These are phyloP conservation scores for Aspergillus fumigatiaffinis DNA, from an alignment of 2,329 filamentous ascomycete genomes.

Conservation along the genomic window DNA sequence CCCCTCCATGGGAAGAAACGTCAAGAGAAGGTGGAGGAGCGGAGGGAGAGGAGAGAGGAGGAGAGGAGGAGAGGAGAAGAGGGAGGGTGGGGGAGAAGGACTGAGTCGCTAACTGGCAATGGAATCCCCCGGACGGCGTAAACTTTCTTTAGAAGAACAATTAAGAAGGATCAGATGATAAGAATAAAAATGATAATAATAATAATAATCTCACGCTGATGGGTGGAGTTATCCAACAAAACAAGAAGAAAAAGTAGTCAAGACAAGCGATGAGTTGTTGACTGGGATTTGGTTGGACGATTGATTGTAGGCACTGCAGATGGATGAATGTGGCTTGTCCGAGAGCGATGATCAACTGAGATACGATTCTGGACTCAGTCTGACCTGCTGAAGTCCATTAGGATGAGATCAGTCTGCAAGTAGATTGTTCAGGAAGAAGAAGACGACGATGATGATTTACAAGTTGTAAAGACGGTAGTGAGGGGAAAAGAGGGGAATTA, in stretches of 20 bases:
- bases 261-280: background rate
- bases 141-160: constrained; percentile 3
- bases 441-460: background rate
- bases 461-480: background rate
- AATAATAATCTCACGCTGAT: background rate
- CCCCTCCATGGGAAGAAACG: constrained; percentile 20
- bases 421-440: background rate
- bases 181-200: background rate
- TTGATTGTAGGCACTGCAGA: background rate
- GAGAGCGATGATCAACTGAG: background rate
- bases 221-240: background rate
- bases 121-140: constrained; percentile 2
- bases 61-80: constrained; percentile 3
- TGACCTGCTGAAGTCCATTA: background rate
- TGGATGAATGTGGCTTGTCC: background rate
- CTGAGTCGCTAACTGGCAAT: constrained; percentile 3
- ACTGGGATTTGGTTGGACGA: background rate
- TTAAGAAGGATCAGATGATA: background rate
- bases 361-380: background rate
- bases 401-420: too few species aligned
- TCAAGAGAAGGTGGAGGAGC: constrained; percentile 8
- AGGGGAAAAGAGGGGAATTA: background rate
- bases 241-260: background rate
- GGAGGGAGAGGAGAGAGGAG: background rate
- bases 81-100: constrained; percentile 2